Evolutionary conservation across 352 stramenopile species (phyloP), one percentile per base, ranked within the genome.

Genomic region (Phytophthora megakarya): DNA sequence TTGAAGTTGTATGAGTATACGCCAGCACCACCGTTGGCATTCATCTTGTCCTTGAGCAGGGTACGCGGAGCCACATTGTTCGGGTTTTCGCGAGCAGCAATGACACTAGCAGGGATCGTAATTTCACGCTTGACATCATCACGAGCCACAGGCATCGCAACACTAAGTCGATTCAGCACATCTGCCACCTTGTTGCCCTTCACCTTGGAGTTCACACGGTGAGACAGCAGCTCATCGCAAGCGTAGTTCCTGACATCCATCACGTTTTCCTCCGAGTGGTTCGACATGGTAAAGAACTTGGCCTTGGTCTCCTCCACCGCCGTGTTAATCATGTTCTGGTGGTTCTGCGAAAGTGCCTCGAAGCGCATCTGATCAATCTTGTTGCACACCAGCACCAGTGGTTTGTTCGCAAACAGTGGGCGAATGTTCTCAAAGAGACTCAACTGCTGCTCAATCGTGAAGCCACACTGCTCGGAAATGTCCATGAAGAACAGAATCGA

Each of bases 401-500:
- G 97, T 84, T 99, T 99, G 83, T 99, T 99, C 22, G 97, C 92
- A 67, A 99, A 99, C 1, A 99, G 83, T 28, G 98, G 97, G 22
- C 97, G 95, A 81, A 99, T 99, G 74, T 96, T 98, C 52, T 94
- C 76, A 69, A 99, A 99, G 15, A 99, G 76, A 32, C 87, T 96
- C 51, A 98, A 88, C 76, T 99, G 97, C 72, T 99, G 93, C 67
- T 99, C 97, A 63, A 99, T 98, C 30, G 97, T 98, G 78, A 99
- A 99, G 43, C 97, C 98, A 78, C 98, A 99, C 76, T 99, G 96
- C 78, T 99, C 97, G 7, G 94, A 99, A 62, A 99, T 98, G 84
- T 99, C 98, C 70, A 99, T 93, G 80, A 99, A 99, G 81, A 99
- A 99, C 49, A 99, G 81, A 18, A 99, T 97, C 54, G 96, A 98